phyloP scores from a whole-genome alignment of 257 asterid genomes.

The Ocimum tenuiflorum region DNA sequence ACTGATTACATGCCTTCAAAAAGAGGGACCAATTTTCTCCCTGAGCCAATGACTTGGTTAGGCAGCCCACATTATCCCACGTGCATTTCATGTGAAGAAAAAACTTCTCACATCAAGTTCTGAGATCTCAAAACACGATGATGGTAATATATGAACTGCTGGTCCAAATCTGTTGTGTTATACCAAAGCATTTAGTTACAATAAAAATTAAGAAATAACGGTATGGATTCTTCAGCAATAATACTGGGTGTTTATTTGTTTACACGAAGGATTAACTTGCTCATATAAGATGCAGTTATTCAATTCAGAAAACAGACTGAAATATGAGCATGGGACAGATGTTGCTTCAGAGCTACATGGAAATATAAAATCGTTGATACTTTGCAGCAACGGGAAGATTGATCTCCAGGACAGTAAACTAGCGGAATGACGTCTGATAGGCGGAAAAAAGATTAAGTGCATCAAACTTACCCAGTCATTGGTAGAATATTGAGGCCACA shows the following conservation, averaged over 20 bases:
- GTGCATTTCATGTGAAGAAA: slow-evolving; percentile 41
- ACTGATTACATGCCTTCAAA: slow-evolving; percentile 43
- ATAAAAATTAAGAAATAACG: slow-evolving; percentile 9
- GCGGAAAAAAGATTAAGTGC: background rate
- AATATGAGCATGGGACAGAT: slow-evolving; percentile 2
- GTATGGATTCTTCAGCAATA: background rate
- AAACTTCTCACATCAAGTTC: slow-evolving; percentile 52
- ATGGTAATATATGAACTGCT: slow-evolving; percentile 49
- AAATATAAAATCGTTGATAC: background rate
- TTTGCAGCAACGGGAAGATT: background rate
- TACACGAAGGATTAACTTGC: too few relatives aligned
- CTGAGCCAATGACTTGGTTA: slow-evolving; percentile 53
- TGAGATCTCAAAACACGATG: slow-evolving; percentile 75
- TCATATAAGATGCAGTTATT: slow-evolving; percentile 1
- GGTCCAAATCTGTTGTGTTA: slow-evolving; percentile 49
- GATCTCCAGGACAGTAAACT: slow-evolving; percentile 7
- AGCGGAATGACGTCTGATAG: background rate
- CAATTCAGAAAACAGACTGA: slow-evolving; percentile 1
- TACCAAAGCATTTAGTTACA: background rate
- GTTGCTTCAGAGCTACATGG: background rate
- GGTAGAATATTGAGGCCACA: slow-evolving; percentile 54
- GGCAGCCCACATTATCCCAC: slow-evolving; percentile 51
- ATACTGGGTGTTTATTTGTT: background rate
- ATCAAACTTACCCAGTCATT: slow-evolving; percentile 49
- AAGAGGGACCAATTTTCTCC: slow-evolving; percentile 83